A percentile compares a stretch with the other conserved stretches of the same genome.
Evolutionary conservation across 108 stramenopile species (phyloP).

Genomic region (Seminavis robusta): DNA sequence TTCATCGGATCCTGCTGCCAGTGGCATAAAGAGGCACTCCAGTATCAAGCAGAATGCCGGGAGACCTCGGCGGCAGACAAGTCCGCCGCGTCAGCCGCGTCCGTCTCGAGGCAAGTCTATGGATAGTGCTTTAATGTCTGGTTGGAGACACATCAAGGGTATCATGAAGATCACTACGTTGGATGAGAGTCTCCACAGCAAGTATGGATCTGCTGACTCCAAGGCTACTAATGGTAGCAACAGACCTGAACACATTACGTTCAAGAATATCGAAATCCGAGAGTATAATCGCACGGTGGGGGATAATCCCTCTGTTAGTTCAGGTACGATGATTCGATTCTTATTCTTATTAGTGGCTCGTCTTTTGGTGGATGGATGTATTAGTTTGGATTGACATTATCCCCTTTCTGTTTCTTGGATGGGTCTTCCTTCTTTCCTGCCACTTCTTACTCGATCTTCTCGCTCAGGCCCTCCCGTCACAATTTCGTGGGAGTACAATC

Average conservation of each 20-base stretch:
- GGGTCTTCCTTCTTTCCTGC: neutral
- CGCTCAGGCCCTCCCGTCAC: constrained; percentile 15
- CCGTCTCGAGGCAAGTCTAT: no score
- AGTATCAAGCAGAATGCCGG: no score
- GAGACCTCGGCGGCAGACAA: no score
- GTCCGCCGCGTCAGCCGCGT: no score
- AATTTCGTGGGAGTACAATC: constrained; percentile 49
- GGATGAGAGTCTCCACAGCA: constrained; percentile 47
- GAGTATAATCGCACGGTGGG: constrained; percentile 54
- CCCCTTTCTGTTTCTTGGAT: neutral
- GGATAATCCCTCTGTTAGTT: constrained; percentile 47
- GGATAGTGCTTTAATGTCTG: neutral
- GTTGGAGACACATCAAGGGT: constrained; percentile 7
- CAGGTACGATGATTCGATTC: neutral
- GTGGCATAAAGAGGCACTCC: no score
- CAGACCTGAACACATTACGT: constrained; percentile 9
- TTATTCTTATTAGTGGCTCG: no score
- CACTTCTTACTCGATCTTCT: neutral
- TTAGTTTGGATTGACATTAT: neutral
- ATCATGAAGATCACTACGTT: constrained; percentile 40
- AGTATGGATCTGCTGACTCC: constrained; percentile 11
- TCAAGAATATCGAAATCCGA: constrained; percentile 37
- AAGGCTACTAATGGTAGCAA: neutral
- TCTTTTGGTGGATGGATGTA: constrained; percentile 29
- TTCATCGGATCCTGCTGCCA: no score